Evolutionary conservation across 345 rosid species (phyloP), one percentile per base, ranked within the genome.

Genomic region (Eucalyptus brandiana): DNA sequence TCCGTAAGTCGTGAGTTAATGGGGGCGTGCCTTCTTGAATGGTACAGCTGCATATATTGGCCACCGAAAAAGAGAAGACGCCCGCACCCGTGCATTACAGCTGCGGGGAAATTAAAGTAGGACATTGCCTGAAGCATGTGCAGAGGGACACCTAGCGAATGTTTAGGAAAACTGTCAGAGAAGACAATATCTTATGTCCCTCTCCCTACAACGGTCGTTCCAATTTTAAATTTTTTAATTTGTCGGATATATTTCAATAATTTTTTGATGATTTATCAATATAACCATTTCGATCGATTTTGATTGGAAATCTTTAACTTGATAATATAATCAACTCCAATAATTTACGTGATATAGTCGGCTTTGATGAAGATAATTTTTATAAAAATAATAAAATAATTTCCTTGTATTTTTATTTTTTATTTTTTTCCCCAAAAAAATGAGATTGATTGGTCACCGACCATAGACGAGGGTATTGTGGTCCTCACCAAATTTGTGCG

Each of bases 281-380:
- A 28, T 28, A 60, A 28, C 1, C 0, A 11, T 12, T 60, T 28
- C 0, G 4, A 28, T 60, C 2, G 0, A 60, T 60, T 60, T 60
- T 60, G 32, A 28, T 12, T 12, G 3, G 0, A 5, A 60, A 60
- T 11, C 13, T 0, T 0, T 21, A 53, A 53, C 26, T 21, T 53
- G 11, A 53, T 53, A 0, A 8, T 53, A 19, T 53, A 53, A 53
- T 53, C 58, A 53, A 53, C 58, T 0, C 5, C 26, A 53, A 53
- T 53, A 53, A 53, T 21, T 53, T 4, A 10, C 1, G 0, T 24
- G 30, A 24, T 26, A 10, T 9, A 26, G 5, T 24, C 2, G 3
- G 6, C 0, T 23, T 23, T 56, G 6, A 56, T 0, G 1, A 0
- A 10, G 0, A 24, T 56, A 9, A 24, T 24, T 56, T 56, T 56